Base-by-base conservation (phyloP, 2,329 filamentous ascomycete genomes). In the Colletotrichum tanaceti region DNA sequence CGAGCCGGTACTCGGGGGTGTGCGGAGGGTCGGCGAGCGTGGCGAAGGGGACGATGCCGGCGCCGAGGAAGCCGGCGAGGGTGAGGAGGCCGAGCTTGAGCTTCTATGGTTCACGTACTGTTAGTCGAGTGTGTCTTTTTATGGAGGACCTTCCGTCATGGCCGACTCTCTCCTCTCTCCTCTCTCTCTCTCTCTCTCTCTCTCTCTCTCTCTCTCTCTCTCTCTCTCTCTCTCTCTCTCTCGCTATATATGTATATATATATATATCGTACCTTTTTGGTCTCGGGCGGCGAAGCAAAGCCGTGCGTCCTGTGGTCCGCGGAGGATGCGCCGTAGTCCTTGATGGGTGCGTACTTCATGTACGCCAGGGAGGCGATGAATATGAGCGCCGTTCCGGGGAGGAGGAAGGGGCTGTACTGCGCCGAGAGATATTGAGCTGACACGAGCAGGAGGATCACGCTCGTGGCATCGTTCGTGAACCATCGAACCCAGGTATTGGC, bases 401-500 rank as follows among this genome's bases (percentile, higher is more conserved):
- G 50, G 7, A 75, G 70, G 11, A 76, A 68, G 35, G 65, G 63
- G 41, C 73, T 70, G 44, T 77, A 64, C 7, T 58, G 65, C 5
- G 72, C 72, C 16, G 71, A 68, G 55, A 76, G 75, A 5, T 74
- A 61, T 11, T 73, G 70, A 1, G 75, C 72, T 18, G 74, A 76
- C 5, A 75, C 50, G 43, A 75, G 74, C 11, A 78, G 68, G 11
- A 78, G 64, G 6, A 77, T 73, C 5, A 72, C 73, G 2, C 75
- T 75, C 1, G 75, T 75, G 7, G 74, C 52, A 16, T 75, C 75
- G 18, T 73, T 77, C 2, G 75, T 75, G 52, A 77, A 71, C 66
- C 76, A 78, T 60, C 77, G 75, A 54, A 76, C 71, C 58, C 76
- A 71, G 10, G 75, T 73, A 58, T 77, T 74, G 59, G 75, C 74